Conservation (phyloP, 1,139 yeast genomes). For the Taphrina pruni region DNA sequence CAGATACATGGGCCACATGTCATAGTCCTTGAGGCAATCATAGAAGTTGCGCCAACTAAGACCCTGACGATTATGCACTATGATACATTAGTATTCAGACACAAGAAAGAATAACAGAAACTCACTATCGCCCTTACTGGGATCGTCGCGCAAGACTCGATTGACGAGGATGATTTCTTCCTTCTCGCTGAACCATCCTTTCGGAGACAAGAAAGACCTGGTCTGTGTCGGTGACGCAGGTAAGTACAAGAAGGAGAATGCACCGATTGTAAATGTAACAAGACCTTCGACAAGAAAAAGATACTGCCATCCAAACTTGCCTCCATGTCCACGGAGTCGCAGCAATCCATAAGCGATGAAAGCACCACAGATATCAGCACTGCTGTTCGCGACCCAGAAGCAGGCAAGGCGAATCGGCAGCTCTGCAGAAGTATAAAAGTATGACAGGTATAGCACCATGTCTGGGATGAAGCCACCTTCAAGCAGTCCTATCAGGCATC, state of each 20-base stretch:
- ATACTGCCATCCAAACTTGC: constrained; percentile 64
- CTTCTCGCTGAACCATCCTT: constrained; percentile 66
- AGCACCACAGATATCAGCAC: constrained; percentile 51
- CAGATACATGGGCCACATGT: constrained; percentile 64
- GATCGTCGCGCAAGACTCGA: constrained; percentile 67
- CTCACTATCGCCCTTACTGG: constrained; percentile 61
- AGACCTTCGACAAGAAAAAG: constrained; percentile 64
- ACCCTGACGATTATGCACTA: constrained; percentile 65
- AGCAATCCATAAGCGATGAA: constrained; percentile 58
- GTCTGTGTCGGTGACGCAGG: constrained; percentile 67
- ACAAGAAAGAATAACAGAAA: neutral
- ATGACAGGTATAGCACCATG: constrained; percentile 67
- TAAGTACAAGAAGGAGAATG: constrained; percentile 60
- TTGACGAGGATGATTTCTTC: constrained; percentile 67
- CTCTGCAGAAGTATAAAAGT: constrained; percentile 24
- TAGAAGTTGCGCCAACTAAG: constrained; percentile 55
- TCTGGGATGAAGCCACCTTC: constrained; percentile 48
- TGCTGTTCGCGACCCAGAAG: constrained; percentile 55
- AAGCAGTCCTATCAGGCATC: constrained; percentile 26
- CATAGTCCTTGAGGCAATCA: constrained; percentile 59
- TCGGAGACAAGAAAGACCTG: constrained; percentile 56
- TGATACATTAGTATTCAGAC: neutral
- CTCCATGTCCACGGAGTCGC: constrained; percentile 54
- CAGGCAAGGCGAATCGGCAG: constrained; percentile 57
- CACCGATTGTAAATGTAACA: constrained; percentile 60